Base-by-base conservation (phyloP, 129 eudicot species). In the Flaveria bidentis region DNA sequence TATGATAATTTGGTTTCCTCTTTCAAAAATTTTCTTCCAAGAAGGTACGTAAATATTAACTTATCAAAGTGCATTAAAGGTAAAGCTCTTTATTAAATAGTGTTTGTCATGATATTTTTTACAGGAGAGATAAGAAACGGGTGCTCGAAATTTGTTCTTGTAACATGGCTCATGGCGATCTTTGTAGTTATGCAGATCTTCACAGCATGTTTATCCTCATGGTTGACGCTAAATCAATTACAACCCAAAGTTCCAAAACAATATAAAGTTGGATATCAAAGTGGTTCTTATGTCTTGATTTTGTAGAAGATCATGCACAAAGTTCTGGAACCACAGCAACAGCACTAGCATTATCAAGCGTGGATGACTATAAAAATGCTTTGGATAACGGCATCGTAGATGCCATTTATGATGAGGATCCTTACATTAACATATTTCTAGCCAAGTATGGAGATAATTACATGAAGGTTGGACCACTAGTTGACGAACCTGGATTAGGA, bases 191-290 rank as follows among this genome's bases (percentile, higher is more conserved):
- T 30, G 15, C 73, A 76, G 80, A 50, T 65, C 30, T 65, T 50
- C 72, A 76, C 74, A 39, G 57, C 80, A 66, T 66, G 28, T 15
- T 41, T 76, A 55, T 66, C 80, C 20, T 76, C 80, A 22, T 76
- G 67, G 67, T 39, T 76, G 67, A 76, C 66, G 0, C 26, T 66
- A 9, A 76, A 52, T 66, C 74, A 76, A 14, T 18, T 76, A 67
- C 80, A 53, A 20, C 45, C 74, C 41, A 53, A 56, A 36, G 15
- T 76, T 23, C 67, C 74, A 73, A 22, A 73, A 14, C 57, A 73
- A 26, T 58, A 51, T 67, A 45, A 41, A 9, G 67, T 67, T 25
- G 74, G 81, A 22, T 76, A 67, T 53, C 81, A 76, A 39, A 3
- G 41, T 39, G 74, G 74, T 67, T 44, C 67, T 45, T 39, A 36